Base-by-base conservation (phyloP, 768 basidiomycete species). In the Coprinopsis sp. region DNA sequence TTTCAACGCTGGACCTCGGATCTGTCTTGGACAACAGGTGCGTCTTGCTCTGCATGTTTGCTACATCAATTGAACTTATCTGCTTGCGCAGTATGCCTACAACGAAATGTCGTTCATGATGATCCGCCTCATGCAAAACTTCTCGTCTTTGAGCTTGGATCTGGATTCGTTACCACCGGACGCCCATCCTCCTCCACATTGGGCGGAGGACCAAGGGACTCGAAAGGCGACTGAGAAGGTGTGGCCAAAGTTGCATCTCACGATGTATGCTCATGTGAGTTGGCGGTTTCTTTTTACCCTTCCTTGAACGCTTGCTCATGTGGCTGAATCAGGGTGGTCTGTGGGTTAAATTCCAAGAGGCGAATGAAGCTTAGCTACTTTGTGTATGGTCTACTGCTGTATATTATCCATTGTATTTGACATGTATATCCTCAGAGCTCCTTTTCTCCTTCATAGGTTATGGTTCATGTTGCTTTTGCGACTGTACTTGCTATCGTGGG, bases 81-180 rank as follows among this genome's bases (percentile, higher is more conserved):
- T 6, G 33, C 19, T 21, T 28, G 6, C 8, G 2, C 37, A 78
- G 68, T 77, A 78, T 56, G 75, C 77, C n/a, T 78, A 78, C 58
- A 72, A 78, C 54, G 73, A 76, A 57, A 64, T 71, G 7, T 76
- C 76, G 7, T 77, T 76, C 61, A 73, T 78, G 62, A 66, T 80
- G 41, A 61, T 78, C 41, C 72, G 77, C 3, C 60, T 80, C 0
- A 55, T 78, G 24, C 79, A 81, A 54, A 60, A 67, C 29, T 74
- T 79, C 51, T 69, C 70, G 23, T 54, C 48, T 1, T 61, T 80
- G 51, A 52, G 56, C 21, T 57, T 79, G 4, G 72, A 67, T 33
- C 50, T 57, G 37, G 65, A 67, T 0, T 64, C 62, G 6, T 72
- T 70, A 22, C 62, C 53, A 0, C 51, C 61, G 0, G 64, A 64